Percentiles rank a stretch among this genome's conserved stretches.
Evolutionary conservation across 495 filamentous ascomycete genomes (phyloP).

Genomic region (Hyaloscypha bicolor): DNA sequence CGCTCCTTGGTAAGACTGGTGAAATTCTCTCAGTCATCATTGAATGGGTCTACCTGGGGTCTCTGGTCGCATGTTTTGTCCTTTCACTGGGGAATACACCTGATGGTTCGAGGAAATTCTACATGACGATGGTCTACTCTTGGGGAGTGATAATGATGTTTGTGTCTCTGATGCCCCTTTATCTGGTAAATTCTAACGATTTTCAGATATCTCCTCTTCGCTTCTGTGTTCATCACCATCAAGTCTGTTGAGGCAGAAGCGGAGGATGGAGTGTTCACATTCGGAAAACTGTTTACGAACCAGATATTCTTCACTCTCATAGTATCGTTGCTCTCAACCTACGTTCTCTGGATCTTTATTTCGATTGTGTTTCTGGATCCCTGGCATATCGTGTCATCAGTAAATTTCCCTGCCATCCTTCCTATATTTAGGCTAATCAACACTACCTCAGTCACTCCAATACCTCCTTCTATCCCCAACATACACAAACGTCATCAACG

Average conservation of each 20-base stretch:
- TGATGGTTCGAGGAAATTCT: slow-evolving; percentile 90
- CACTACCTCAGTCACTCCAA: slow-evolving; percentile 65
- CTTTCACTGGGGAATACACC: slow-evolving; percentile 96
- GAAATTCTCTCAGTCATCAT: slow-evolving; percentile 81
- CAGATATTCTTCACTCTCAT: slow-evolving; percentile 45
- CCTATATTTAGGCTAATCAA: not conserved
- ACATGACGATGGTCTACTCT: slow-evolving; percentile 63
- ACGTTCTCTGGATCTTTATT: slow-evolving; percentile 93
- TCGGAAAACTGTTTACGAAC: slow-evolving; percentile 63
- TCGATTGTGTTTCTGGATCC: slow-evolving; percentile 93
- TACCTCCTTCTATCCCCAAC: slow-evolving; percentile 93
- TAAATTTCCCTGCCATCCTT: slow-evolving; percentile 52
- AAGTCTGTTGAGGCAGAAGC: slow-evolving; percentile 39
- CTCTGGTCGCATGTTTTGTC: slow-evolving; percentile 93
- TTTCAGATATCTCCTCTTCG: slow-evolving; percentile 77
- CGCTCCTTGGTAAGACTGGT: slow-evolving; percentile 81
- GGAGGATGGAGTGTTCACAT: slow-evolving; percentile 74
- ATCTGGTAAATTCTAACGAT: slow-evolving; percentile 43
- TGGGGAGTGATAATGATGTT: slow-evolving; percentile 94
- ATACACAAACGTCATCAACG: slow-evolving; percentile 94
- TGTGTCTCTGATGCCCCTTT: slow-evolving; percentile 68
- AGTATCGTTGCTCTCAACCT: slow-evolving; percentile 78
- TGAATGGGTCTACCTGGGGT: slow-evolving; percentile 77
- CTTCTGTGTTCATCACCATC: slow-evolving; percentile 69
- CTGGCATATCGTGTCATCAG: slow-evolving; percentile 97